These are phyloP conservation scores for Stephanodiscus minutulus DNA, from an alignment of 108 stramenopile species.

Conservation along the genomic window DNA sequence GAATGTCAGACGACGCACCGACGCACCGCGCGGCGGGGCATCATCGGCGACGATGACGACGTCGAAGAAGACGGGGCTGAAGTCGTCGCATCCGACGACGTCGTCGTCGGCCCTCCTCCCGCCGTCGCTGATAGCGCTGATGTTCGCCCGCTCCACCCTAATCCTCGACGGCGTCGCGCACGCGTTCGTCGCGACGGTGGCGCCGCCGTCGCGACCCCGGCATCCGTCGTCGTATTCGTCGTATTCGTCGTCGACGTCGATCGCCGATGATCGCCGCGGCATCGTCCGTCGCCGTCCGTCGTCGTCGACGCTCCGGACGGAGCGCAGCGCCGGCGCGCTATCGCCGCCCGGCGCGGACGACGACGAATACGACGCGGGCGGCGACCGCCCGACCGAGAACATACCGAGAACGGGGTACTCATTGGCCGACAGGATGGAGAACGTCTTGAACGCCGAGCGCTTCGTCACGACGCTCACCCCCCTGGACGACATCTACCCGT, in stretches of 20 bases:
- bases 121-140: too few species aligned
- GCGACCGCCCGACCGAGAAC: constrained; percentile 11
- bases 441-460: constrained; percentile 19
- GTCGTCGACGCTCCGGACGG: too few species aligned
- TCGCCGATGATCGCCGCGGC: background rate
- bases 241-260: background rate
- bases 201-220: too few species aligned
- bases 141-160: too few species aligned
- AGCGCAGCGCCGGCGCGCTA: background rate
- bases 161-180: background rate
- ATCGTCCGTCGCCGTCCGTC: background rate
- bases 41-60: too few species aligned
- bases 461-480: constrained; percentile 45
- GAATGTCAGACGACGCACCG: too few species aligned
- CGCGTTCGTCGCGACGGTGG: background rate
- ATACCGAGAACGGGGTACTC: constrained; percentile 40
- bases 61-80: too few species aligned
- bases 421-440: constrained; percentile 35
- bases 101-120: background rate
- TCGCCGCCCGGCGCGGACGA: background rate
- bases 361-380: background rate
- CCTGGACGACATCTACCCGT: background rate
- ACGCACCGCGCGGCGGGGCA: too few species aligned
- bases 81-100: too few species aligned
- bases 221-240: too few species aligned